Percentiles rank a stretch among this genome's conserved stretches.
Evolutionary conservation across 2,329 filamentous ascomycete genomes (phyloP).

Genomic region (Leptographium flavum): DNA sequence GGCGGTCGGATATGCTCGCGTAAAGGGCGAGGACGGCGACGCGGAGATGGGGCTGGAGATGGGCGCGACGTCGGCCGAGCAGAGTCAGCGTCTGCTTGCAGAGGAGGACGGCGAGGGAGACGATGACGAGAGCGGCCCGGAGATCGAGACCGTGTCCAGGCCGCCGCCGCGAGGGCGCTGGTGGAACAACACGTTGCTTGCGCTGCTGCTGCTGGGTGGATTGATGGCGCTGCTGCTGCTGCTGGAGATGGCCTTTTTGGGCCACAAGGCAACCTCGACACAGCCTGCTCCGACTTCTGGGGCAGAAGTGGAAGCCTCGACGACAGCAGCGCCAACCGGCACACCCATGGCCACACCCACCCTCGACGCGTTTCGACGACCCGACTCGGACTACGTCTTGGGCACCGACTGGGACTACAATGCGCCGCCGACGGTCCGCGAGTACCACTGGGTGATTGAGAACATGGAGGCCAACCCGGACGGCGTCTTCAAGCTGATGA

Average conservation of each 20-base stretch:
- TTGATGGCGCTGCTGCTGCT: conserved; percentile 7
- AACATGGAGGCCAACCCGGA: conserved; percentile 55
- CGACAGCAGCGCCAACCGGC: conserved; percentile 42
- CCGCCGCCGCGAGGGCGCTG: not conserved
- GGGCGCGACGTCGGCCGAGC: not conserved
- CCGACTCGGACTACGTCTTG: conserved; percentile 39
- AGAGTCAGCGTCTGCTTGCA: not conserved
- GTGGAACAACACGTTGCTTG: conserved; percentile 3
- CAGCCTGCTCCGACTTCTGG: conserved; percentile 19
- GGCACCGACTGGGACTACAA: conserved; percentile 39
- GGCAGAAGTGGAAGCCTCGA: too few relatives aligned
- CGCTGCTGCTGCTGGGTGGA: not conserved
- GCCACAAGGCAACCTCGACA: not conserved
- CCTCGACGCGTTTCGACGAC: conserved; percentile 16
- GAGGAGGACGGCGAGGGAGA: not conserved
- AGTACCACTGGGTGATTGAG: conserved; percentile 45
- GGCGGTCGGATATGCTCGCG: not conserved
- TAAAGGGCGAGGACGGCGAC: not conserved
- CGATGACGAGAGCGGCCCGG: not conserved
- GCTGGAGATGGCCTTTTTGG: conserved; percentile 9
- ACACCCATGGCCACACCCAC: conserved; percentile 36
- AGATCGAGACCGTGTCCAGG: not conserved
- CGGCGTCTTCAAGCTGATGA: conserved; percentile 47
- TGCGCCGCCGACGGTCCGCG: conserved; percentile 33
- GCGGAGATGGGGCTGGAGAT: not conserved